Conservation (phyloP, 2,329 filamentous ascomycete genomes). For the Fusarium chuoi region DNA sequence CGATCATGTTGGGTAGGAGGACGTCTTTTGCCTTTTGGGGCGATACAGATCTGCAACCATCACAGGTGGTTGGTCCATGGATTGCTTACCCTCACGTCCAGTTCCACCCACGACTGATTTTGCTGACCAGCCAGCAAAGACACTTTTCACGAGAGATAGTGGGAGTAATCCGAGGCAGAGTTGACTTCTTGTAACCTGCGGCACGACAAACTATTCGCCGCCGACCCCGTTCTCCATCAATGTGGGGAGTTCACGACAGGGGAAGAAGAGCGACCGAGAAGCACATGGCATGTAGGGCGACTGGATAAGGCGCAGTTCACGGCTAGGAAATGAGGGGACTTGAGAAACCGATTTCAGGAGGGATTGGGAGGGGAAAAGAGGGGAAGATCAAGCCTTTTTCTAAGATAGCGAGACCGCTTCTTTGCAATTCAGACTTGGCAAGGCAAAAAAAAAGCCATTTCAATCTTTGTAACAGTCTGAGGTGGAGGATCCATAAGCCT, state of each 20-base stretch:
- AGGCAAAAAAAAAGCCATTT: not conserved
- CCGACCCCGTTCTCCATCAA: constrained; percentile 25
- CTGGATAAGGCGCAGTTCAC: constrained; percentile 31
- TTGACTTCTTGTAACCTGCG: constrained; percentile 2
- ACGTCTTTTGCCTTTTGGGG: constrained; percentile 14
- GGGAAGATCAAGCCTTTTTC: constrained; percentile 11
- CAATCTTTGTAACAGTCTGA: not conserved
- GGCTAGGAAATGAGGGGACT: constrained; percentile 11
- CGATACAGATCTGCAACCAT: constrained; percentile 39
- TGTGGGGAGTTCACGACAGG: constrained; percentile 37
- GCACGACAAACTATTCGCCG: constrained; percentile 29
- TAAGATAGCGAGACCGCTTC: not conserved
- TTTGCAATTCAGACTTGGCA: not conserved
- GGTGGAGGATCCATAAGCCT: not conserved
- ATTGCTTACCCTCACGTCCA: constrained; percentile 12
- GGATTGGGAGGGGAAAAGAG: constrained; percentile 21
- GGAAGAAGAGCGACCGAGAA: constrained; percentile 19
- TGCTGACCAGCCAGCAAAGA: constrained; percentile 20
- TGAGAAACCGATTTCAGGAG: constrained; percentile 12
- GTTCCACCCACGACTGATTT: not conserved
- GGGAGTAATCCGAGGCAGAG: constrained; percentile 5
- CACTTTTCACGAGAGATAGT: constrained; percentile 3
- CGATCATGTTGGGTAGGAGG: constrained; percentile 20
- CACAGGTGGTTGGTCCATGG: constrained; percentile 25
- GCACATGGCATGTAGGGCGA: constrained; percentile 23